Evolutionary conservation across 2,329 filamentous ascomycete genomes (phyloP).

Genomic region (Cladosporium sp.): DNA sequence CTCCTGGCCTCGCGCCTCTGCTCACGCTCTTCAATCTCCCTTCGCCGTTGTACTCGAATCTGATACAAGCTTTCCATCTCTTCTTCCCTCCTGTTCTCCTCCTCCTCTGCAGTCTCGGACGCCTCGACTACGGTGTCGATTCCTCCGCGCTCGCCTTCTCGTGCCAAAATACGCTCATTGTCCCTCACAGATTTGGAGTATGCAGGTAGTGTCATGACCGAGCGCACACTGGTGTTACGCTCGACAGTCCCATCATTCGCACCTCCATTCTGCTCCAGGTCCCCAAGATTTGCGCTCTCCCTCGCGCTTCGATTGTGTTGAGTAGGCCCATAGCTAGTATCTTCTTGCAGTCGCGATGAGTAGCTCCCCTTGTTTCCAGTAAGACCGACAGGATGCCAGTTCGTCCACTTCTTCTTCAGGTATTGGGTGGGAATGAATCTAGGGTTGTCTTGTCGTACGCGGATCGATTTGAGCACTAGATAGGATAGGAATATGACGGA

Average conservation of each 20-base stretch:
- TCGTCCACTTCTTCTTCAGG: slow-evolving; percentile 36
- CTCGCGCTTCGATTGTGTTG: slow-evolving; percentile 28
- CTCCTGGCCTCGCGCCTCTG: slow-evolving; percentile 67
- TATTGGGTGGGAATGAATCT: slow-evolving; percentile 35
- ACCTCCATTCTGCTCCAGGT: slow-evolving; percentile 22
- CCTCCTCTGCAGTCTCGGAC: slow-evolving; percentile 75
- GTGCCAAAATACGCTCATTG: slow-evolving; percentile 77
- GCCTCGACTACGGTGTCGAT: slow-evolving; percentile 89
- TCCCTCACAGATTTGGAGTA: slow-evolving; percentile 74
- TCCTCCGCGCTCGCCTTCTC: slow-evolving; percentile 87
- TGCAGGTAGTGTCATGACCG: slow-evolving; percentile 88
- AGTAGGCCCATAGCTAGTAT: slow-evolving; percentile 28
- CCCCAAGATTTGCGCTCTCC: slow-evolving; percentile 26
- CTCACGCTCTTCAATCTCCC: slow-evolving; percentile 75
- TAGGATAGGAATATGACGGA: slow-evolving; percentile 16
- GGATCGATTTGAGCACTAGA: slow-evolving; percentile 24
- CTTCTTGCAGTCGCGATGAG: slow-evolving; percentile 32
- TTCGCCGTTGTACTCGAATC: slow-evolving; percentile 75
- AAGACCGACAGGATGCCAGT: slow-evolving; percentile 31
- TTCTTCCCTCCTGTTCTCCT: slow-evolving; percentile 75
- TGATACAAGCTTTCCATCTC: slow-evolving; percentile 94
- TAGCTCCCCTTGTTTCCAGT: slow-evolving; percentile 31
- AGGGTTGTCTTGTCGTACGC: slow-evolving; percentile 29
- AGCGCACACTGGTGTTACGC: slow-evolving; percentile 81
- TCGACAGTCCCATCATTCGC: slow-evolving; percentile 58